Evolutionary conservation across 106 monocot species (phyloP), one percentile per base, ranked within the genome.

Genomic region (Phalaenopsis equestris): DNA sequence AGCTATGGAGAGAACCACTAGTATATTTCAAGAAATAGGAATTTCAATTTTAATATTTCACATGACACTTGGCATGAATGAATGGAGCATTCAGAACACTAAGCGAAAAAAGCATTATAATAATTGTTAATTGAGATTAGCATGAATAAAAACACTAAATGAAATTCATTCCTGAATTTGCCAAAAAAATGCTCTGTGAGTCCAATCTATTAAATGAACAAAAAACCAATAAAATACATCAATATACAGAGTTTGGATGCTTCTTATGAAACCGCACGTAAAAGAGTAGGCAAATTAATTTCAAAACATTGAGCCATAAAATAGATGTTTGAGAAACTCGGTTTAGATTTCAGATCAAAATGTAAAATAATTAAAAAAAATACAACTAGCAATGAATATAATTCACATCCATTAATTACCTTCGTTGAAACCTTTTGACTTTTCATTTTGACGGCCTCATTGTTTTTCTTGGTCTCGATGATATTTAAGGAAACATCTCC

Each of bases 371-470:
- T 68, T 30, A 30, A 30, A 68, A 68, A 11, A 68, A 11, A 68
- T 39, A 39, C 39, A 38, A 70, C 39, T 70, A 15, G 70, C 10
- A 70, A 14, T 14, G 39, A 70, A 39, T 38, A 39, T n/a, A 70
- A 36, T 36, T 39, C n/a, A 38, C 39, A 70, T 12, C 36, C 70
- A 39, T 9, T 70, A 58, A 55, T 58, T 80, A 93, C 93, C 86
- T 82, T 82, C 17, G 46, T 46, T 56, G 81, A 83, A 78, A 75
- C 52, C 41, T 79, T 88, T 67, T 64, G 78, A 78, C 75, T 52
- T 82, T 79, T 86, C 81, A 86, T 83, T 84, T 68, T 67, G 73
- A 21, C 56, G 55, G 64, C 19, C n/a, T 37, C 64, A 41, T 36
- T 80, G 79, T 84, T 79, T 81, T 57, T 79, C 65, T 85, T 77